phyloP scores from a whole-genome alignment of 306 rosid genomes.

The Trifolium subterraneum region DNA sequence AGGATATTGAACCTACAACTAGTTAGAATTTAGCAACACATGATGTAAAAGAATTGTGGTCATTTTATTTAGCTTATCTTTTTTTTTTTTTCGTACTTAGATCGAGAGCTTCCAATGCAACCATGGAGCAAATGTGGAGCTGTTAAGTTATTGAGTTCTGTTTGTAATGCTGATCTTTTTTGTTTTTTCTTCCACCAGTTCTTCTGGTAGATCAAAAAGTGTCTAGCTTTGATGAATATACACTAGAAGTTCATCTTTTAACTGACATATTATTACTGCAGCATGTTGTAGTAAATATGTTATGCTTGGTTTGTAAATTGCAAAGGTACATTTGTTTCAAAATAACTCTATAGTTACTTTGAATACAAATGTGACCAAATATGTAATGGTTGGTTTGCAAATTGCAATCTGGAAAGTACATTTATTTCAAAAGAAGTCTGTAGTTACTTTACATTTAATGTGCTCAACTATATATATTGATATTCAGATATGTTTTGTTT shows the following conservation, averaged over 20 bases:
- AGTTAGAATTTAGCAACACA: slow-evolving; percentile 38
- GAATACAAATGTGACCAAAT: not conserved
- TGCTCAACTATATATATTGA: not conserved
- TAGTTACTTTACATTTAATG: not conserved
- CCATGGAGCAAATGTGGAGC: slow-evolving; percentile 55
- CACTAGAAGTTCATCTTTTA: slow-evolving; percentile 42
- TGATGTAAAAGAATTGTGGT: slow-evolving; percentile 34
- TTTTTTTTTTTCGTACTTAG: slow-evolving; percentile 13
- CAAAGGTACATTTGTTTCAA: not conserved
- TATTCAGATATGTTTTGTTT: not conserved
- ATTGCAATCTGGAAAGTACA: not conserved
- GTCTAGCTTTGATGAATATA: slow-evolving; percentile 44
- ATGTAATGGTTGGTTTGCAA: not conserved
- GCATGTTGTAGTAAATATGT: slow-evolving; percentile 8
- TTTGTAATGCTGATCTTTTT: slow-evolving; percentile 38
- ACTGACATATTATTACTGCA: slow-evolving; percentile 28
- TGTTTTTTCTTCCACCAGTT: slow-evolving; percentile 24
- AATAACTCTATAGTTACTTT: not conserved
- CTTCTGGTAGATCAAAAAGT: slow-evolving; percentile 46
- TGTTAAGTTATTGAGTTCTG: slow-evolving; percentile 46
- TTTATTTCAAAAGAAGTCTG: not conserved
- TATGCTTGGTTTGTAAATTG: slow-evolving; percentile 4
- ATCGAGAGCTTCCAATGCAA: slow-evolving; percentile 43
- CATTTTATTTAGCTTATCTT: slow-evolving; percentile 30
- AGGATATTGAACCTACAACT: slow-evolving; percentile 78